Evolutionary conservation across 257 asterid species (phyloP), one percentile per base, ranked within the genome.

Genomic region (Buddleja alternifolia): DNA sequence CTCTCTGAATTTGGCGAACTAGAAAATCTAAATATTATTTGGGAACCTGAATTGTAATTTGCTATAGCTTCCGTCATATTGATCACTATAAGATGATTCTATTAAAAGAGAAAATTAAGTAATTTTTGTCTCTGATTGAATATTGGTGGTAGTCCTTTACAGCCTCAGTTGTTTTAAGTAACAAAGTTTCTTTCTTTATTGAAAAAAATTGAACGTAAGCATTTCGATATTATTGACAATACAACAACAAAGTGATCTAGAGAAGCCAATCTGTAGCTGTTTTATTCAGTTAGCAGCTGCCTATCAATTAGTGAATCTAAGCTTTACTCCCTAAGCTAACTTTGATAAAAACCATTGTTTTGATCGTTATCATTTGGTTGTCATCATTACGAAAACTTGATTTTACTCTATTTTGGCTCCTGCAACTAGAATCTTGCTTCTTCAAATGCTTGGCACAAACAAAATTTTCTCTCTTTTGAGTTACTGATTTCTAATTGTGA

Each of bases 361-460:
- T 11, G 14, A n/a, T 47, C 19, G 24, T 40, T 21, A 5, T 47
- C 29, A 7, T 68, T 25, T 55, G 45, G 54, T 46, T 11, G 57
- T 10, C 52, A 37, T 54, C 36, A 56, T 55, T 44, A 58, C 0
- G 6, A 15, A 15, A 44, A 16, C 21, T 25, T 42, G 65, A 41
- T 41, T 20, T n/a, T 42, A 24, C 12, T 15, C 34, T 32, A 25
- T 1, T 21, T 11, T 39, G 17, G 34, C 19, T 46, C 58, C 66
- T 11, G n/a, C n/a, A n/a, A n/a, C n/a, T n/a, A n/a, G 0, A 32
- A 46, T 11, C n/a, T 32, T 45, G 25, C 58, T 63, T 57, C 58
- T 24, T 63, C 46, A 24, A 10, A 63, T 63, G 25, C n/a, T 44
- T 23, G n/a, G 44, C 16, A n/a, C 34, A 9, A 45, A 32, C 69